Evolutionary conservation across 1,284 basidiomycete genomes (phyloP).

Genomic region (Salmacisia buchloeana): DNA sequence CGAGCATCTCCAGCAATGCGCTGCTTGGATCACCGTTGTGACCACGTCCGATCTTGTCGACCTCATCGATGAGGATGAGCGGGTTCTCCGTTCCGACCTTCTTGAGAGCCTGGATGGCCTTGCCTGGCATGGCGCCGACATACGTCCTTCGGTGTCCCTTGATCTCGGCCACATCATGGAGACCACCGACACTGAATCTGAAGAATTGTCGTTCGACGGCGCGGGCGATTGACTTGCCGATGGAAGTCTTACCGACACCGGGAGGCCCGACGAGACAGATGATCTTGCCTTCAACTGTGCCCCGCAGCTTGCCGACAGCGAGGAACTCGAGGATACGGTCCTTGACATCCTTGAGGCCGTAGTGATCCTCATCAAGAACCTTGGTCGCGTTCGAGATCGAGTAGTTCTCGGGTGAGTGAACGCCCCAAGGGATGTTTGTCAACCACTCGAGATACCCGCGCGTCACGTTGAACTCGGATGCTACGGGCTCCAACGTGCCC

Average conservation of each 20-base stretch:
- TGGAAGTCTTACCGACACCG: slow-evolving; percentile 88
- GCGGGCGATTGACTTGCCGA: slow-evolving; percentile 81
- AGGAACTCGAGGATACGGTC: slow-evolving; percentile 96
- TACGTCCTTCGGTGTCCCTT: slow-evolving; percentile 97
- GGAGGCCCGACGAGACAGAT: slow-evolving; percentile 94
- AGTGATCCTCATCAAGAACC: slow-evolving; percentile 93
- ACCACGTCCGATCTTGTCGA: slow-evolving; percentile 94
- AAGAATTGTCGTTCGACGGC: slow-evolving; percentile 83
- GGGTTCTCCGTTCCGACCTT: slow-evolving; percentile 96
- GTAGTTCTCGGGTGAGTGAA: slow-evolving; percentile 89
- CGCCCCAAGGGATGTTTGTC: slow-evolving; percentile 91
- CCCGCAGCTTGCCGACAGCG: slow-evolving; percentile 91
- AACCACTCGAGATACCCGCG: slow-evolving; percentile 50
- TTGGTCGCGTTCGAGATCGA: slow-evolving; percentile 75
- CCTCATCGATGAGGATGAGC: slow-evolving; percentile 84
- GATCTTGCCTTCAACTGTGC: slow-evolving; percentile 97
- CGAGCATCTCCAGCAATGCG: slow-evolving; percentile 91
- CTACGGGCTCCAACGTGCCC: slow-evolving; percentile 76
- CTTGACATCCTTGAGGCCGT: slow-evolving; percentile 88
- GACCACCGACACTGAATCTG: slow-evolving; percentile 91
- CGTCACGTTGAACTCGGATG: slow-evolving; percentile 82
- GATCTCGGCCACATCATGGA: slow-evolving; percentile 97
- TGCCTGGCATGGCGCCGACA: slow-evolving; percentile 82
- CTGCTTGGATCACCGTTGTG: slow-evolving; percentile 93
- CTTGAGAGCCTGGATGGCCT: slow-evolving; percentile 95